phyloP scores from a whole-genome alignment of 2,329 filamentous ascomycete species.

The Nemania diffusa region DNA sequence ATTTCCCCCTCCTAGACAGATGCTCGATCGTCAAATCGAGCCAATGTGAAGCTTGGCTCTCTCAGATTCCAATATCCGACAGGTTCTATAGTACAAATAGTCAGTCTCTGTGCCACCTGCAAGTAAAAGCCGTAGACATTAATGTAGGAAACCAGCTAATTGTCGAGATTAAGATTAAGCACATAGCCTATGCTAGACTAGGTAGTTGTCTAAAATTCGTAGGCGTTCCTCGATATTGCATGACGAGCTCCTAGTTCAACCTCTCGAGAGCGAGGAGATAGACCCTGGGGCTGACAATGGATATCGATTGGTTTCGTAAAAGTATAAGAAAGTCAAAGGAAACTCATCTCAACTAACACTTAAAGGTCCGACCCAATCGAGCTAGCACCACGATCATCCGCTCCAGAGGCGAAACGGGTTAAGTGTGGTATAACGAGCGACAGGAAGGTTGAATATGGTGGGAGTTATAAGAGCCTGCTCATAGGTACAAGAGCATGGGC shows the following conservation, averaged over 20 bases:
- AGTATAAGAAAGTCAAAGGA: neutral
- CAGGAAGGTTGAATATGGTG: conserved; percentile 27
- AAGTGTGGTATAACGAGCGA: conserved; percentile 34
- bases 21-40: neutral
- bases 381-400: neutral
- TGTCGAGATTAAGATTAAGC: neutral
- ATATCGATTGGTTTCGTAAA: neutral
- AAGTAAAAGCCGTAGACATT: neutral
- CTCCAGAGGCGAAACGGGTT: conserved; percentile 3
- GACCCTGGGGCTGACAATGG: neutral
- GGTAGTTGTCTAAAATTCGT: neutral
- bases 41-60: neutral
- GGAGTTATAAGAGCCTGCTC: conserved; percentile 32
- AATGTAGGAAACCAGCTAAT: neutral
- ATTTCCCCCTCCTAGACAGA: neutral
- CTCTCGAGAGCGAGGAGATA: neutral
- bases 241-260: neutral
- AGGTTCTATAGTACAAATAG: neutral
- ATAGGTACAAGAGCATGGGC: conserved; percentile 23
- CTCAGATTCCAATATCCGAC: neutral
- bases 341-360: conserved; percentile 27
- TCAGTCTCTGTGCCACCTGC: conserved; percentile 10
- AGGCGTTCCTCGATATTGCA: neutral
- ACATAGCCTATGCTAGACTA: neutral
- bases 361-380: conserved; percentile 1